Evolutionary conservation across 164 flowering plant species (phyloP), one percentile per base, ranked within the genome.

Genomic region (Annona squamosa): DNA sequence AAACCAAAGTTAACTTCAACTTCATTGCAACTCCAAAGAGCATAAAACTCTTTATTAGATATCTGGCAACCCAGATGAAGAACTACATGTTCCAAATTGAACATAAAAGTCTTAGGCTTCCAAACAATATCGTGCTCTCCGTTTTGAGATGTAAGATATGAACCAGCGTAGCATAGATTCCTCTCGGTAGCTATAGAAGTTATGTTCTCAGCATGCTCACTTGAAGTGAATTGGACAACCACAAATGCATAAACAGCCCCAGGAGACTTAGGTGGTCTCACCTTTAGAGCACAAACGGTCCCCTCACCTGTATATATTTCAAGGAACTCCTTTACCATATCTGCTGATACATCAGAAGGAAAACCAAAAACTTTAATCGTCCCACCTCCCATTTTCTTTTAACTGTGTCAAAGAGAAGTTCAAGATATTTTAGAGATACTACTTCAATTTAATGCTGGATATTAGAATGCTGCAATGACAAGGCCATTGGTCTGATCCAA

Each of bases 1-100:
- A 69, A 73, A 2, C 86, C 97, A 78, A 90, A 88, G 37, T 85
- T 76, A 10, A 89, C 84, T 3, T 78, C 71, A 46, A 82, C 87
- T 74, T 80, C 52, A 13, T 1, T 5, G 10, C 1, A 77, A 73
- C 47, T 74, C 87, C 89, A 87, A 19, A 93, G 82, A 17, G 66
- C 79, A 26, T 52, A 72, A 76, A 90, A 87, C 68, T 65, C 70
- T 5, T 84, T 83, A 12, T 75, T 63, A 13, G 97, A 88, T 2
- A 83, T 72, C 79, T 82, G 93, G 65, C 91, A 89, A 12, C 98
- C 98, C 71, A 90, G 80, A 72, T 85, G 82, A 52, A 90, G 66
- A 46, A 72, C 76, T 46, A 77, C 63, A 41, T 44, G 6, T 12
- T 82, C 84, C 74, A 93, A 77, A 41, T 67, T 76, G 73, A 83